Evolutionary conservation across 495 filamentous ascomycete genomes (phyloP), one percentile per base, ranked within the genome.

Genomic region (Antarctomyces pellizariae): DNA sequence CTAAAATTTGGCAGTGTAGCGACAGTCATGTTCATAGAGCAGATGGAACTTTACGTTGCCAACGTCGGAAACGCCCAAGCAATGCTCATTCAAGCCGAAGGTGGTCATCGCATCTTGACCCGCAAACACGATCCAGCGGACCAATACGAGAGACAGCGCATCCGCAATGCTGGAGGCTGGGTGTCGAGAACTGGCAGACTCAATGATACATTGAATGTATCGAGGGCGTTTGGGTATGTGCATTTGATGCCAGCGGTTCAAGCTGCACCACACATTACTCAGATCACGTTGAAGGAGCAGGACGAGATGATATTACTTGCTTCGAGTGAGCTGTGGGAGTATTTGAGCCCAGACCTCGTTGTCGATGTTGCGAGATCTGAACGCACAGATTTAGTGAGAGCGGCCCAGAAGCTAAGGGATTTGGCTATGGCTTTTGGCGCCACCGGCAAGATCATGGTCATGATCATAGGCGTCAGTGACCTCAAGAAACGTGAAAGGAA

Each of bases 21-120:
- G 5, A 93, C 89, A 3, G 75, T 95, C 2, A 53, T 90, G 34
- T 95, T 89, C 42, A 49, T 95, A 20, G 67, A 83, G 36, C 67
- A 71, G 31, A 80, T 78, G 53, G 80, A 93, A 34, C 55, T 99
- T 7, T 95, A 76, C 42, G 71, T 91, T 26, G 84, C 82, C 36
- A 95, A 99, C 40, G 74, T 95, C 8, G 86, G 86, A 25, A 79
- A 99, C 54, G 78, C 75, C 0, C 80, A 92, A 45, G 86, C 82
- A 13, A 78, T 95, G 48, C 63, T 99, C 16, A 80, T 95, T 33
- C 76, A 79, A 28, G 73, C 75, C 1, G 77, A 91, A 44, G 77
- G 80, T 10, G 62, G 67, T 4, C 57, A 77, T 44, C 68, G 64
- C 32, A 64, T 83, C 31, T 49, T 99, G 35, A 93, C 86, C 4